These are phyloP conservation scores for Oenanthe sinensis DNA, from an alignment of 129 eudicot species.

Conservation along the genomic window DNA sequence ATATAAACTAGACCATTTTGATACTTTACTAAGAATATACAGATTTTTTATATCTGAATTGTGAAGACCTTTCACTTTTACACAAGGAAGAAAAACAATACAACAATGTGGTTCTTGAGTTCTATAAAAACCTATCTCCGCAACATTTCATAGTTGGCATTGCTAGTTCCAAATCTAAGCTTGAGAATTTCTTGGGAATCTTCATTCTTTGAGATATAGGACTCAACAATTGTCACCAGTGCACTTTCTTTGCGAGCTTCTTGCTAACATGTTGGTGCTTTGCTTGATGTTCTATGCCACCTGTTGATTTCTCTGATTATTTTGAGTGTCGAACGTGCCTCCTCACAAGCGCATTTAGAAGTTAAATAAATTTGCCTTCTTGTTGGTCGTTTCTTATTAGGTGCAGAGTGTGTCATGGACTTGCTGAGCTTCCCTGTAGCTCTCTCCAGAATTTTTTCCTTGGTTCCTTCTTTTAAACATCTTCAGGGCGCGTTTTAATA, in stretches of 20 bases:
- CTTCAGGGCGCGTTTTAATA: slow-evolving; percentile 25
- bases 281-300: neutral
- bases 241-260: slow-evolving; percentile 26
- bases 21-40: no score
- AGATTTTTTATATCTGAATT: no score
- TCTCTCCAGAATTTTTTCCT: slow-evolving; percentile 23
- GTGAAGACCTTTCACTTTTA: no score
- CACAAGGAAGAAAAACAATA: no score
- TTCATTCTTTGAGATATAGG: slow-evolving; percentile 29
- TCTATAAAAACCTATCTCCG: neutral
- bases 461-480: slow-evolving; percentile 7
- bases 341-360: slow-evolving; percentile 43
- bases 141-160: slow-evolving; percentile 11
- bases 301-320: slow-evolving; percentile 29
- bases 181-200: slow-evolving; percentile 33
- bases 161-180: slow-evolving; percentile 22
- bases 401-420: slow-evolving; percentile 14
- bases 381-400: slow-evolving; percentile 24
- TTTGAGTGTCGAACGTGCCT: slow-evolving; percentile 30
- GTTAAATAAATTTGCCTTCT: slow-evolving; percentile 30
- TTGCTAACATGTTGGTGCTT: slow-evolving; percentile 18
- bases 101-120: no score
- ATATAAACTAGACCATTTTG: no score
- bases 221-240: slow-evolving; percentile 44
- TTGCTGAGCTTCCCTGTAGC: slow-evolving; percentile 25